A percentile compares a stretch with the other conserved stretches of the same genome.
These are phyloP conservation scores for Fistulinella cinereoalba DNA, from an alignment of 1,284 basidiomycete genomes.

Conservation along the genomic window DNA sequence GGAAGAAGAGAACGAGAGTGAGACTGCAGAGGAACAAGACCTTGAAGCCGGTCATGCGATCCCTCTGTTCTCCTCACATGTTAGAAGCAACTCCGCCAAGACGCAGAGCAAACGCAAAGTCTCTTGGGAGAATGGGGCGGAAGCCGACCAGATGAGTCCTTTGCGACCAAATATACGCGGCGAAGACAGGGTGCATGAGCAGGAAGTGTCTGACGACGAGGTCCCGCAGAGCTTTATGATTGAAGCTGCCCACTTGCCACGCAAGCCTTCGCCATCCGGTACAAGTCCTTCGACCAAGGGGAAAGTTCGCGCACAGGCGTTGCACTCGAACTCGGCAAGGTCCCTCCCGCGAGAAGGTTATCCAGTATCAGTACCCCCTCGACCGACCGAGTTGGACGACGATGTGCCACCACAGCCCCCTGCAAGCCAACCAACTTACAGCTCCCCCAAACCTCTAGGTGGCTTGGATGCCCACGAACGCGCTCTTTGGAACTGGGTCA, in stretches of 20 bases:
- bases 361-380: conserved; percentile 54
- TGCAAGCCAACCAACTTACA: conserved; percentile 26
- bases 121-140: conserved; percentile 47
- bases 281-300: conserved; percentile 36
- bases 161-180: conserved; percentile 65
- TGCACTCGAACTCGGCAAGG: conserved; percentile 46
- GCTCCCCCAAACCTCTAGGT: conserved; percentile 51
- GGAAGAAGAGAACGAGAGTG: conserved; percentile 55
- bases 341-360: conserved; percentile 42
- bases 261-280: conserved; percentile 32
- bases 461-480: conserved; percentile 84
- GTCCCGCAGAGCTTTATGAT: conserved; percentile 82
- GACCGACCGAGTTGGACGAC: conserved; percentile 59
- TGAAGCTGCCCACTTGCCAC: conserved; percentile 46
- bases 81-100: conserved; percentile 31
- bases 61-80: conserved; percentile 30
- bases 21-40: too few relatives aligned
- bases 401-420: conserved; percentile 30
- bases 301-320: conserved; percentile 42
- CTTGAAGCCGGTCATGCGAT: conserved; percentile 48
- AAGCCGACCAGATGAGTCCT: conserved; percentile 51
- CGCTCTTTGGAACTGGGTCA: conserved; percentile 98
- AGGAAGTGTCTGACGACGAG: conserved; percentile 72
- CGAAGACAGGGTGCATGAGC: conserved; percentile 55
- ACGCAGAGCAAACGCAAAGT: conserved; percentile 50